Percentiles rank a stretch among this genome's conserved stretches.
Evolutionary conservation across 1,284 basidiomycete genomes (phyloP).

Genomic region (Apiotrichum veenhuisii): DNA sequence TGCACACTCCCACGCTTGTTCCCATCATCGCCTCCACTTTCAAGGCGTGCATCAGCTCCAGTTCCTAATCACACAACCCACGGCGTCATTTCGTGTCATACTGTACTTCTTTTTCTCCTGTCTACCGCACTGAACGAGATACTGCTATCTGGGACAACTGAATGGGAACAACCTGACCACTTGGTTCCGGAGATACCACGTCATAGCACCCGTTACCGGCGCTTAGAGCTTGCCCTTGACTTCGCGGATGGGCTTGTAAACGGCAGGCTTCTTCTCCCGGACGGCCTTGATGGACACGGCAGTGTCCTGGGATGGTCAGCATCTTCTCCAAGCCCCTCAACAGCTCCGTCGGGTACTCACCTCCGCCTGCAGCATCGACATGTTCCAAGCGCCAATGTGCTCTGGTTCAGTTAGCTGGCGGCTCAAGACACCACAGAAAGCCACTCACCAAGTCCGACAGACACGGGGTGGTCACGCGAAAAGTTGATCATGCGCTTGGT

Average conservation of each 20-base stretch:
- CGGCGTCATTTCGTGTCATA: too few species aligned
- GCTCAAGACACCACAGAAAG: neutral
- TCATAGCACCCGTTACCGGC: too few species aligned
- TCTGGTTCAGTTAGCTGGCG: neutral
- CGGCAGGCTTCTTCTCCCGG: slow-evolving; percentile 45
- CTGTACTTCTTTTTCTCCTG: too few species aligned
- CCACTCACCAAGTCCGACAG: neutral
- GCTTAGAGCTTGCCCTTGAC: slow-evolving; percentile 8
- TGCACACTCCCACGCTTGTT: too few species aligned
- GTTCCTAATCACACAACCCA: too few species aligned
- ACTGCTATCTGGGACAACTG: too few species aligned
- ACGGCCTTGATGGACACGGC: slow-evolving; percentile 49
- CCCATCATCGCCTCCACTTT: too few species aligned
- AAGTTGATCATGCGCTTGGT: slow-evolving; percentile 69
- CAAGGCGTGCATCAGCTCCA: too few species aligned
- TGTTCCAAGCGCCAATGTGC: slow-evolving; percentile 76
- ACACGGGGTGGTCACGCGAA: slow-evolving; percentile 1
- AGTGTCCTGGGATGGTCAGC: slow-evolving; percentile 46
- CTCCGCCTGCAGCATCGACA: slow-evolving; percentile 20
- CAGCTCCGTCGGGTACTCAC: neutral
- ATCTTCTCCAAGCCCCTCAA: neutral
- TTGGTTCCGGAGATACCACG: too few species aligned
- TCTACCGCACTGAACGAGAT: too few species aligned
- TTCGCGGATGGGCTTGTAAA: slow-evolving; percentile 27
- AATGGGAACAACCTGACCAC: too few species aligned